A percentile compares a stretch with the other conserved stretches of the same genome.
Conservation (phyloP, 371 early-diverging fungal species). For the Mycotypha africana region DNA sequence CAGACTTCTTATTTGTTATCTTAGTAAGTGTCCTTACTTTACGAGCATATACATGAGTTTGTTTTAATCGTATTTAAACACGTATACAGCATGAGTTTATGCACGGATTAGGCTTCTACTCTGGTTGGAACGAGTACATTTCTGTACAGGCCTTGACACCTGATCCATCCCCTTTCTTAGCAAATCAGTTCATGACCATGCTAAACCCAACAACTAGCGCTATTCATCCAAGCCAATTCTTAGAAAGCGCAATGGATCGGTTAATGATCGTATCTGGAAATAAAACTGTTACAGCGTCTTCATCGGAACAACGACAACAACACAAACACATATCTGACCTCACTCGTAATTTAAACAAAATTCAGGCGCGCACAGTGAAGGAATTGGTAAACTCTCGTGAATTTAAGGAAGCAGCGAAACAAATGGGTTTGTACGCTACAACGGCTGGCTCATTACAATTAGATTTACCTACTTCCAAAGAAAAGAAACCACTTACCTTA, state of each 20-base stretch:
- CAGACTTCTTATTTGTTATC: conserved; percentile 54
- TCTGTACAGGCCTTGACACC: conserved; percentile 6
- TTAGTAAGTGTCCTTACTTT: too few species aligned
- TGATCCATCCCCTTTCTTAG: conserved; percentile 32
- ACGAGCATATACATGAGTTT: background rate
- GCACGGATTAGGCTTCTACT: conserved; percentile 60
- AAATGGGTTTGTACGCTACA: conserved; percentile 9
- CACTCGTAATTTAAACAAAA: conserved; percentile 6
- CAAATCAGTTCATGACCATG: conserved; percentile 5
- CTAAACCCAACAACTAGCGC: conserved; percentile 3
- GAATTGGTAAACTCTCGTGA: conserved; percentile 5
- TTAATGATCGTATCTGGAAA: background rate
- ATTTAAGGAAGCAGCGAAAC: conserved; percentile 8
- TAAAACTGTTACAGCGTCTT: too few species aligned
- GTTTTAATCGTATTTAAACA: background rate
- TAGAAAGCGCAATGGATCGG: conserved; percentile 18
- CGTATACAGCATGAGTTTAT: conserved; percentile 48
- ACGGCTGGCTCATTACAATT: conserved; percentile 7
- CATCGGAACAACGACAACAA: background rate
- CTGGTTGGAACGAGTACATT: conserved; percentile 36
- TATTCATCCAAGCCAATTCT: conserved; percentile 5
- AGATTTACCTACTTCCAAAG: background rate
- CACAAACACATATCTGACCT: background rate
- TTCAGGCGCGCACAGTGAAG: background rate
- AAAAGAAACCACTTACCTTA: conserved; percentile 9